Evolutionary conservation across 2,329 filamentous ascomycete genomes (phyloP).

Genomic region (Sporothrix protearum): DNA sequence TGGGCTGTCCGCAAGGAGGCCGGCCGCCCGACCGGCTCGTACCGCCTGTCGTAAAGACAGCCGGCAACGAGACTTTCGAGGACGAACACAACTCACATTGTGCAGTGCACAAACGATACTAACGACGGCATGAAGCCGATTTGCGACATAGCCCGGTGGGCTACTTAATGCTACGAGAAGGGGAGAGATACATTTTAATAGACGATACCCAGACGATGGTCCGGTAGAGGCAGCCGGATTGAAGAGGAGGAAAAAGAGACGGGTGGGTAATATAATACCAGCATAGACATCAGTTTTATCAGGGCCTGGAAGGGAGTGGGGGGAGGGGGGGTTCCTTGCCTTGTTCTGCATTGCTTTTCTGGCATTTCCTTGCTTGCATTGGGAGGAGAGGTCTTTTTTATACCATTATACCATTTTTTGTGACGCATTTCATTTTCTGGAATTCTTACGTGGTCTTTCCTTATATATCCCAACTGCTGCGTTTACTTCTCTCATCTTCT

Average conservation of each 20-base stretch:
- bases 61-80: background rate
- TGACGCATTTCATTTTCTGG: slow-evolving; percentile 11
- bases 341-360: background rate
- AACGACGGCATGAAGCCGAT: background rate
- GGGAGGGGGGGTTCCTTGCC: background rate
- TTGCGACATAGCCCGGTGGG: background rate
- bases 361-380: slow-evolving; percentile 13
- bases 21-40: slow-evolving; percentile 27
- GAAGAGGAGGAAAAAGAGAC: background rate
- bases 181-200: background rate
- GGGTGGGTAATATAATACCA: background rate
- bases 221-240: background rate
- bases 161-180: background rate
- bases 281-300: background rate
- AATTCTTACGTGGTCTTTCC: slow-evolving; percentile 20
- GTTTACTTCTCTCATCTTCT: slow-evolving; percentile 17
- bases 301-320: background rate
- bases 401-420: slow-evolving; percentile 14
- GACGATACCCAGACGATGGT: background rate
- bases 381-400: slow-evolving; percentile 19
- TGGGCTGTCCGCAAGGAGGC: slow-evolving; percentile 64
- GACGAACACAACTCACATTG: background rate
- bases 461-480: slow-evolving; percentile 23
- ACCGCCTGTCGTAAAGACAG: slow-evolving; percentile 27
- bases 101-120: background rate